Evolutionary conservation across 1,284 basidiomycete species (phyloP), one percentile per base, ranked within the genome.

Genomic region (Ganoderma resinaceum): DNA sequence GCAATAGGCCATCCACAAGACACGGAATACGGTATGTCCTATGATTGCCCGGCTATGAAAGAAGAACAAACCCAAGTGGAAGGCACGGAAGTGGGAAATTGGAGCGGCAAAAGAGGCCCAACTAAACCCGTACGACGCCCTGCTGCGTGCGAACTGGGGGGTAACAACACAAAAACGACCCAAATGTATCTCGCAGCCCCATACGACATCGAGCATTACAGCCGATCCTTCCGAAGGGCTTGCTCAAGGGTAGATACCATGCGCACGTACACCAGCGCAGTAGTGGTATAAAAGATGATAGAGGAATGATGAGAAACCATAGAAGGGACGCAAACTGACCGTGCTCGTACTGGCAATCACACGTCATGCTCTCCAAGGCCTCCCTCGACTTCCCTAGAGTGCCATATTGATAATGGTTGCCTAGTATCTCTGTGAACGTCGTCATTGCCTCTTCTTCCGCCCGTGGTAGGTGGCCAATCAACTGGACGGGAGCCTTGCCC

Each of bases 321-420:
- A 66, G 74, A 64, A 73, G 70, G 71, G 73, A 70, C 9, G 37
- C 31, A 66, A 29, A 90, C 92, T 85, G 80, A 97, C 95, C 91
- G 78, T 87, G 87, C 69, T 93, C 89, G 80, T 91, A 96, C 66
- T 83, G 82, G 82, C 96, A 98, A 78, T 98, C 96, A 84, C 96
- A 98, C 53, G 91, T 90, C 92, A 96, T 95, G 81, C 94, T 92
- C 83, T 98, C 96, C 76, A 94, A 87, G 67, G 92, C 89, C 80
- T 97, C 95, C 77, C 93, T 90, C 59, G 93, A 95, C 74, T 90
- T 87, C 14, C 98, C 98, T 65, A 99, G 83, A 52, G 91, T 88
- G 78, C 92, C 92, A 80, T 92, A 92, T 83, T 97, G 95, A 79
- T 99, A 98, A 74, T 91, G 90, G 78, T 97, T 98, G 74, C 85